phyloP scores from a whole-genome alignment of 2,329 filamentous ascomycete species.

The Metarhizium rileyi region DNA sequence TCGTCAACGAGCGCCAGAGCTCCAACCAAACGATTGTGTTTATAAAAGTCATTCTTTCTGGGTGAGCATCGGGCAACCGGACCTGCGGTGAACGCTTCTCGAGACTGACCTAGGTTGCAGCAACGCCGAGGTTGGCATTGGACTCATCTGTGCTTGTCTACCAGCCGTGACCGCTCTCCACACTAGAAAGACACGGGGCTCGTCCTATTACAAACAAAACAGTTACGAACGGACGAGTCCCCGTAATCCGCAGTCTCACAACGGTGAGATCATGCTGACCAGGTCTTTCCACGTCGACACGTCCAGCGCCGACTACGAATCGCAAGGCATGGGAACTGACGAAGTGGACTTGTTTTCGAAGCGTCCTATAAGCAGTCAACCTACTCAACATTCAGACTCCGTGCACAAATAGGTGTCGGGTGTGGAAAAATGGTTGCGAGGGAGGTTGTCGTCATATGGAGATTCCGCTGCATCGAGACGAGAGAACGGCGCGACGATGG shows the following conservation, averaged over 20 bases:
- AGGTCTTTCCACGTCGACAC: conserved; percentile 19
- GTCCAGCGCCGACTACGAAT: conserved; percentile 8
- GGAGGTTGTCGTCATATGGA: too few relatives aligned
- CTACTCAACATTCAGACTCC: too few relatives aligned
- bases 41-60: conserved; percentile 16
- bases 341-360: conserved; percentile 13
- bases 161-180: conserved; percentile 18
- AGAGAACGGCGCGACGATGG: too few relatives aligned
- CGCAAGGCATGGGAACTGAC: conserved; percentile 12
- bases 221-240: conserved; percentile 5
- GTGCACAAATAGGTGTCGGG: too few relatives aligned
- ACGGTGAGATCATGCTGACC: conserved; percentile 21
- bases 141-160: conserved; percentile 22
- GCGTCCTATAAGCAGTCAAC: too few relatives aligned
- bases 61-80: conserved; percentile 8
- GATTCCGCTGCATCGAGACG: too few relatives aligned
- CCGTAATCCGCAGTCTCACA: conserved; percentile 1
- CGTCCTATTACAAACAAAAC: conserved; percentile 15
- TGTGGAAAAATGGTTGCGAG: too few relatives aligned
- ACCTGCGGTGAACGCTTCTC: too few relatives aligned
- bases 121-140: conserved; percentile 22
- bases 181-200: conserved; percentile 10
- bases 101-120: conserved; percentile 1
- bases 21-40: conserved; percentile 18
- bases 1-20: conserved; percentile 15